Base-by-base conservation (phyloP, 352 stramenopile species). In the Hyaloperonospora brassicae region DNA sequence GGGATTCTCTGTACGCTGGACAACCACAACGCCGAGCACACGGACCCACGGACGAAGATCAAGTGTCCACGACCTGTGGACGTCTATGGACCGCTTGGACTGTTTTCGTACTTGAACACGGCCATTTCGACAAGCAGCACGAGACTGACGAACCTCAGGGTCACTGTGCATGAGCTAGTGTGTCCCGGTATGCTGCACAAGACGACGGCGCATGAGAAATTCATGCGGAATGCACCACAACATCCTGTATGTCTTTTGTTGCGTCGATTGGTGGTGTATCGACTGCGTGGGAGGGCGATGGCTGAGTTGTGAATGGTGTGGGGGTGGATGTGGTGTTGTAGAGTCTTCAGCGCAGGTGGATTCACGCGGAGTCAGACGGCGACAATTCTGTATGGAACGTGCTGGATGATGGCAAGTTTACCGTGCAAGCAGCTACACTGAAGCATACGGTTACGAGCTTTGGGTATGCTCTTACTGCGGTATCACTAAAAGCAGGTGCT, bases 1-100 rank as follows among this genome's bases (percentile, higher is more conserved):
- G 82, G 82, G 0, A 82, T 95, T 17, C 59, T 95, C 6, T 93
- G 82, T 59, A 95, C 84, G 10, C 60, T 93, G 24, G 83, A 93
- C 61, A 88, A 86, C 51, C 75, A 90, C 61, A 86, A 84, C 50
- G 72, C 70, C 1, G 57, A 69, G 13, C 84, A 81, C 53, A 58
- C 79, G 24, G 79, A 89, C 48, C 61, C 75, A 4, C 48, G 62
- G 14, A 92, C 79, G n/a, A 71, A 76, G 10, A 64, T 65, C 42
- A 69, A 64, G 7, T 61, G 55, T 13, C 70, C 66, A 1, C 61
- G 74, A 8, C 69, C 66, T 1, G 89, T 95, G 51, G 64, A 75
- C 0, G 72, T 95, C 3, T 95, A 92, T 45, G 86, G 84, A 0
- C 86, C 86, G 6, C 45, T 87, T 10, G 86, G 86, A 0, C 48